Evolutionary conservation across 1,139 yeast genomes (phyloP), one percentile per base, ranked within the genome.

Genomic region (Protomyces lactucae-debilis): DNA sequence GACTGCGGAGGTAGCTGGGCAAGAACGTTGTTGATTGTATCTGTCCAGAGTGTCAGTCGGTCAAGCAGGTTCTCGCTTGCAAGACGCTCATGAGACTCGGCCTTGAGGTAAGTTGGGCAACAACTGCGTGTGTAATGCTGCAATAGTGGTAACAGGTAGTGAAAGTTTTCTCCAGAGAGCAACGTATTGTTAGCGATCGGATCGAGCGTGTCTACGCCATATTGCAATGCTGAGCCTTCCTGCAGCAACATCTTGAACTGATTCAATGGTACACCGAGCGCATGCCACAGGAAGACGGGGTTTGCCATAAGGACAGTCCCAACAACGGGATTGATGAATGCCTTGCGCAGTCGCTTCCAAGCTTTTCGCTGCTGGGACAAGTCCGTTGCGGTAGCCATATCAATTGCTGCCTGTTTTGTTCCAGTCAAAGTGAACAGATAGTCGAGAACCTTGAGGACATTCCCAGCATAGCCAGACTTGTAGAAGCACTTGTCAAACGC

Each of bases 211-310:
- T 88, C 91, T 61, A 84, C 79, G 55, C 88, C 86, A 72, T 88
- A 88, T 67, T 85, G 82, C 55, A 87, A 85, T 18, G 74, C 72
- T 0, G 92, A 86, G 39, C 81, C 76, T 25, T 66, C 67, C 10
- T 55, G 48, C 36, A 88, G 89, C 84, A 88, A 87, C 86, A 88
- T 82, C 51, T 83, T 79, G 6, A 95, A 91, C 76, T 88, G 96
- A 73, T 88, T 88, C 5, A 86, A 83, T 3, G 95, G 96, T 60
- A 88, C 95, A 16, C 96, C 95, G 55, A 88, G 80, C 0, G 95
- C 95, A 73, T 86, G 87, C 96, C 96, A 88, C 68, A 88, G 79
- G 74, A 88, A 88, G 39, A 87, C 75, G 12, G 93, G 92, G 75
- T 87, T 88, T n/a, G 92, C 92, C 57, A 88, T 82, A 66, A 88